Evolutionary conservation across 2,329 filamentous ascomycete species (phyloP).

Genomic region (Cryphonectria radicalis): DNA sequence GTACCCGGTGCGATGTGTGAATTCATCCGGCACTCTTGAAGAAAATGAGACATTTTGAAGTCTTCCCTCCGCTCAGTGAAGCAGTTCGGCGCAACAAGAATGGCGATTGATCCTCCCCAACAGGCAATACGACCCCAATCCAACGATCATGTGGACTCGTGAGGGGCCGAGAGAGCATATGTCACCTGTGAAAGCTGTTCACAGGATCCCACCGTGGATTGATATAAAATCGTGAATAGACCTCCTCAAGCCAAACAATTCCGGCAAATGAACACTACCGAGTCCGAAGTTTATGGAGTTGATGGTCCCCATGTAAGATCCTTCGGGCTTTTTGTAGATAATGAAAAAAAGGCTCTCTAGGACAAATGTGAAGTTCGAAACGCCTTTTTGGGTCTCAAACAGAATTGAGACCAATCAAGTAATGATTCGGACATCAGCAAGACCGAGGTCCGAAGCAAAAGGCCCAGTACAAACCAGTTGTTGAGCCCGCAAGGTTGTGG

Average conservation of each 20-base stretch:
- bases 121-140: not conserved
- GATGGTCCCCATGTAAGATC: not conserved
- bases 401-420: not conserved
- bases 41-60: not conserved
- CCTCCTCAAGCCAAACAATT: not conserved
- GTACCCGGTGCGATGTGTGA: not conserved
- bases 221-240: not conserved
- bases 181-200: not conserved
- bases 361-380: not conserved
- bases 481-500: not conserved
- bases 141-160: not conserved
- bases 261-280: too few species aligned
- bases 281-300: too few species aligned
- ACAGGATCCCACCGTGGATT: not conserved
- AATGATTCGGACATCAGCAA: not conserved
- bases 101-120: not conserved
- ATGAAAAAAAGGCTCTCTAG: not conserved
- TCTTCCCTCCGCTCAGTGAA: not conserved
- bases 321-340: not conserved
- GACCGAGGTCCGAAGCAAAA: not conserved
- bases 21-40: not conserved
- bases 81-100: not conserved
- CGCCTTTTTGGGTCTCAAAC: not conserved
- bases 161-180: not conserved
- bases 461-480: not conserved